These are phyloP conservation scores for Kalaharituber pfeilii DNA, from an alignment of 2,329 filamentous ascomycete species.

Conservation along the genomic window DNA sequence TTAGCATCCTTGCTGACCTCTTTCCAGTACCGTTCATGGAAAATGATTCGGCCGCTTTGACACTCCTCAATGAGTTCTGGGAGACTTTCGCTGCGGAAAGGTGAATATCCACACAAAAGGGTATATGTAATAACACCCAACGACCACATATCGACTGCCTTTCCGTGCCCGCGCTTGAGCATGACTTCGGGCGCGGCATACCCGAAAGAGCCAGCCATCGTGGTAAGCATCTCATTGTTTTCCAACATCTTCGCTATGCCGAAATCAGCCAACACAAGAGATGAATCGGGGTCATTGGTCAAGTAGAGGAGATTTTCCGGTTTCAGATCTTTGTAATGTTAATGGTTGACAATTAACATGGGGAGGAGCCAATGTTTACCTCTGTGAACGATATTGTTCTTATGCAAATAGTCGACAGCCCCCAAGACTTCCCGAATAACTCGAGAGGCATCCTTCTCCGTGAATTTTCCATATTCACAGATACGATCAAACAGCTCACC, in stretches of 20 bases:
- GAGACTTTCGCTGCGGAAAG: slow-evolving; percentile 88
- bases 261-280: slow-evolving; percentile 88
- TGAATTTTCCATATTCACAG: slow-evolving; percentile 94
- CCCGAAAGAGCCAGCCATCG: slow-evolving; percentile 96
- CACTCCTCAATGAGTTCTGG: slow-evolving; percentile 91
- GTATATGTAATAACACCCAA: slow-evolving; percentile 98
- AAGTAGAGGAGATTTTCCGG: slow-evolving; percentile 95
- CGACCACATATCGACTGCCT: slow-evolving; percentile 98
- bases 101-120: slow-evolving; percentile 90
- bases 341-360: slow-evolving; percentile 9
- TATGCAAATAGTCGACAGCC: slow-evolving; percentile 85
- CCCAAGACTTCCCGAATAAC: slow-evolving; percentile 88
- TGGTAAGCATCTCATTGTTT: slow-evolving; percentile 81
- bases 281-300: slow-evolving; percentile 56
- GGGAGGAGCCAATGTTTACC: too few relatives aligned
- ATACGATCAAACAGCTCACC: slow-evolving; percentile 97
- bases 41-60: slow-evolving; percentile 63
- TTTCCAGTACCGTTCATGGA: slow-evolving; percentile 97
- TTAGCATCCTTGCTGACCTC: slow-evolving; percentile 93
- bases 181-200: slow-evolving; percentile 97
- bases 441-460: slow-evolving; percentile 90
- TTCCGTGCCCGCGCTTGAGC: slow-evolving; percentile 92
- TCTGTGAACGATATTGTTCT: slow-evolving; percentile 89
- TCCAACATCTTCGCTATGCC: slow-evolving; percentile 98
- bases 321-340: slow-evolving; percentile 56